A percentile compares a stretch with the other conserved stretches of the same genome.
Evolutionary conservation across 2,329 filamentous ascomycete species (phyloP).

Genomic region (Trichophaea hybrida): DNA sequence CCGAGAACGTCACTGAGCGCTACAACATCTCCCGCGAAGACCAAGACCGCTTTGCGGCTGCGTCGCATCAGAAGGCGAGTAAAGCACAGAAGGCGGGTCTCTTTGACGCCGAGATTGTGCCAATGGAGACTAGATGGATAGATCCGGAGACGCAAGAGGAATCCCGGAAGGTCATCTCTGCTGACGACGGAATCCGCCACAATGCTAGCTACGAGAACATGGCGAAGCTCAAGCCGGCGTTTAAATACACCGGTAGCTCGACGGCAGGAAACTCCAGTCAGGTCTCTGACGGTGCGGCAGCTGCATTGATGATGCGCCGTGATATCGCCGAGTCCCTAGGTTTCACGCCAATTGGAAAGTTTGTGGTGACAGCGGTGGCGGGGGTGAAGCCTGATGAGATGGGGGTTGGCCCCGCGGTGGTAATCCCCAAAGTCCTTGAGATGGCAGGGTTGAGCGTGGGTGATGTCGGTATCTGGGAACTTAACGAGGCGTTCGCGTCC

Average conservation of each 20-base stretch:
- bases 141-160: constrained; percentile 46
- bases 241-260: constrained; percentile 56
- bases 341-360: constrained; percentile 66
- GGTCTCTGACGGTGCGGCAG: constrained; percentile 77
- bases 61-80: constrained; percentile 59
- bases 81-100: constrained; percentile 52
- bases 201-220: constrained; percentile 55
- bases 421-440: constrained; percentile 66
- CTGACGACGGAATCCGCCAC: constrained; percentile 71
- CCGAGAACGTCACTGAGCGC: constrained; percentile 70
- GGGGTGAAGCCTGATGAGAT: constrained; percentile 85
- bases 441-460: constrained; percentile 49
- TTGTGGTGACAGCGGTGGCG: constrained; percentile 58
- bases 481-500: constrained; percentile 70
- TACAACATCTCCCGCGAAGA: constrained; percentile 60
- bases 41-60: constrained; percentile 69
- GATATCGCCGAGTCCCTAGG: constrained; percentile 62
- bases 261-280: constrained; percentile 82
- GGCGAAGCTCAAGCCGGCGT: constrained; percentile 70
- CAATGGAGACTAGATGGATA: constrained; percentile 53
- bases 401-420: constrained; percentile 77
- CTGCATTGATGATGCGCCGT: constrained; percentile 70
- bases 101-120: constrained; percentile 67
- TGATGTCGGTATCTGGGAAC: constrained; percentile 78
- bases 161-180: constrained; percentile 47